phyloP scores from a whole-genome alignment of 768 basidiomycete species.

The Rhodotorula taiwanensis region DNA sequence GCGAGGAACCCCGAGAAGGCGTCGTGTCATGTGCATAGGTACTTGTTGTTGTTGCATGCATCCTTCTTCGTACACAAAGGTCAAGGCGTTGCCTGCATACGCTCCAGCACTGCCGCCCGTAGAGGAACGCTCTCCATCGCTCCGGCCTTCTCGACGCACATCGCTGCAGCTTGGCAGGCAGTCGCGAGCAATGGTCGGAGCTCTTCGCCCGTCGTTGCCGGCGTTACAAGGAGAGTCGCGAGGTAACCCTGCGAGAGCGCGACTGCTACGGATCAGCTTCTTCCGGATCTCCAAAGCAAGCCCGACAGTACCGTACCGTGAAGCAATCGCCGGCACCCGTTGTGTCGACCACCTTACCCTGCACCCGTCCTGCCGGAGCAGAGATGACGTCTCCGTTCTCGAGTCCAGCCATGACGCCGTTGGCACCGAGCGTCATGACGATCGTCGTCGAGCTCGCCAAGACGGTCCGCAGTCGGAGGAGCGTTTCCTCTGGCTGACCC shows the following conservation, averaged over 20 bases:
- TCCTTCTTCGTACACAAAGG: no score
- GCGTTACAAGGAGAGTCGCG: constrained; percentile 21
- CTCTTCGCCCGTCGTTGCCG: not conserved
- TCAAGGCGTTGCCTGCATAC: no score
- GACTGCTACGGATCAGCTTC: not conserved
- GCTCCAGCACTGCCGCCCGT: constrained; percentile 28
- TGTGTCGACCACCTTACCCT: constrained; percentile 33
- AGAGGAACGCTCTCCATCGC: constrained; percentile 42
- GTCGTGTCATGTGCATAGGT: no score
- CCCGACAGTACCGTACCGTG: constrained; percentile 23
- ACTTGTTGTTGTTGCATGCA: no score
- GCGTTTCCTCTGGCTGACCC: not conserved
- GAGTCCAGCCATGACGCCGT: constrained; percentile 16
- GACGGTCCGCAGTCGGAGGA: not conserved
- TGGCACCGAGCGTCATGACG: constrained; percentile 32
- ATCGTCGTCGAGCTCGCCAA: constrained; percentile 1
- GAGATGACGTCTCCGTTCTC: not conserved
- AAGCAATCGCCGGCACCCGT: constrained; percentile 44
- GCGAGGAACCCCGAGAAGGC: no score
- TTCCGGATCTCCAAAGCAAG: not conserved
- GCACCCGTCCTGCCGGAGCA: constrained; percentile 15
- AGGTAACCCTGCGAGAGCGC: constrained; percentile 22
- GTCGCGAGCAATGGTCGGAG: constrained; percentile 14
- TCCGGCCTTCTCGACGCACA: constrained; percentile 40
- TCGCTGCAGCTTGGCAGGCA: constrained; percentile 38